phyloP scores from a whole-genome alignment of 495 filamentous ascomycete genomes.

The Diplogelasinospora grovesii region DNA sequence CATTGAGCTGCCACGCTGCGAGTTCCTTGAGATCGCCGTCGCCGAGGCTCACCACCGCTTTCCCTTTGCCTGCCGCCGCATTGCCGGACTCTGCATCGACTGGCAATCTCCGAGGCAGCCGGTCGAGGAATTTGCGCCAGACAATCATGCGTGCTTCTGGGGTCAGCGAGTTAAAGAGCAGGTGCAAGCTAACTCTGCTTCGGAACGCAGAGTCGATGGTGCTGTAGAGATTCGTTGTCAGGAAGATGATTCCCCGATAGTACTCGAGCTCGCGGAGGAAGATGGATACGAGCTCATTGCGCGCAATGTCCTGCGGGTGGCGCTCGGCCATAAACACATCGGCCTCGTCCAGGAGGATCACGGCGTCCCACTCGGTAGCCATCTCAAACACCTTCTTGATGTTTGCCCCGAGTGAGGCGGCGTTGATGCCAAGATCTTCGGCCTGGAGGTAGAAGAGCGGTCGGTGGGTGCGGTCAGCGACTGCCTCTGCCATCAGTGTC shows the following conservation, averaged over 20 bases:
- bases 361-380: slow-evolving; percentile 43
- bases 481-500: slow-evolving; percentile 50
- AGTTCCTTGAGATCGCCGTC: slow-evolving; percentile 41
- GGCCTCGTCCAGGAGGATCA: slow-evolving; percentile 48
- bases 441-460: slow-evolving; percentile 49
- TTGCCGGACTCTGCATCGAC: not conserved
- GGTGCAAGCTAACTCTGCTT: slow-evolving; percentile 26
- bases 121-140: slow-evolving; percentile 28
- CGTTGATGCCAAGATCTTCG: slow-evolving; percentile 47
- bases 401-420: slow-evolving; percentile 37
- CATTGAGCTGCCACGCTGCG: slow-evolving; percentile 46
- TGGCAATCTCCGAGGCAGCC: slow-evolving; percentile 1
- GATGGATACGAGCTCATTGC: slow-evolving; percentile 47
- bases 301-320: slow-evolving; percentile 36
- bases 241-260: slow-evolving; percentile 45
- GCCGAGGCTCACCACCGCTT: slow-evolving; percentile 24
- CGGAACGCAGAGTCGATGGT: slow-evolving; percentile 32
- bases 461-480: slow-evolving; percentile 42
- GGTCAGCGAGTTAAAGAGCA: slow-evolving; percentile 24
- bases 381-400: slow-evolving; percentile 48
- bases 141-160: slow-evolving; percentile 20
- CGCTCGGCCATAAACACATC: slow-evolving; percentile 48
- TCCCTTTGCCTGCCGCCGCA: slow-evolving; percentile 3
- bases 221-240: slow-evolving; percentile 42
- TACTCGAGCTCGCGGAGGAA: slow-evolving; percentile 53